These are phyloP conservation scores for Hemileccinum rubropunctum DNA, from an alignment of 768 basidiomycete genomes.

Conservation along the genomic window DNA sequence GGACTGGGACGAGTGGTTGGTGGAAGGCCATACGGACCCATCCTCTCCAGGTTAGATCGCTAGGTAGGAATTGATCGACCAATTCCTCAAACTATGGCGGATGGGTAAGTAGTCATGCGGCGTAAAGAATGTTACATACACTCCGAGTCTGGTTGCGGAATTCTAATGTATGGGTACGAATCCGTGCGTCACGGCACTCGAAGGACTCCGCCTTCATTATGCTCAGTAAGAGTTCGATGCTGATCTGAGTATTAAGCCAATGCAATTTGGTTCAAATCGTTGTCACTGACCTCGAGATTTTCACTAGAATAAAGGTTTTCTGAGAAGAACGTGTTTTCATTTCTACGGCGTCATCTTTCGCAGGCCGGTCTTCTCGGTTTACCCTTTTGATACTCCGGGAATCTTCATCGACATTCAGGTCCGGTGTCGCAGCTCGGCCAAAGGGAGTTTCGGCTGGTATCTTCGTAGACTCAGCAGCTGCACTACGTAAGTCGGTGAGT, in stretches of 20 bases:
- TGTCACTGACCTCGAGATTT: constrained; percentile 58
- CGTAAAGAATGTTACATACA: constrained; percentile 42
- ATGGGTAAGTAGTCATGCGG: constrained; percentile 5
- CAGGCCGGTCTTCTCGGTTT: constrained; percentile 17
- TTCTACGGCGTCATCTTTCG: constrained; percentile 63
- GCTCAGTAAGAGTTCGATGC: constrained; percentile 70
- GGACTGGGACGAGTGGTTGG: constrained; percentile 72
- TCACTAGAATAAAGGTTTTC: constrained; percentile 81
- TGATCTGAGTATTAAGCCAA: constrained; percentile 29
- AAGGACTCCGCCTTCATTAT: constrained; percentile 84
- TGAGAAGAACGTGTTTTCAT: constrained; percentile 79
- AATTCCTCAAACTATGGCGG: constrained; percentile 67
- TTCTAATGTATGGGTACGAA: constrained; percentile 76
- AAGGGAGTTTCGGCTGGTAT: constrained; percentile 8
- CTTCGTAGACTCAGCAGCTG: constrained; percentile 36
- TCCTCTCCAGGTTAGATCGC: constrained; percentile 73
- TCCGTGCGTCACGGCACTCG: constrained; percentile 73
- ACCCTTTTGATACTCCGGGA: constrained; percentile 15
- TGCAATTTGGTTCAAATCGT: not conserved
- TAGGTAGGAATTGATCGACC: constrained; percentile 76
- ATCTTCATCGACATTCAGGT: constrained; percentile 22
- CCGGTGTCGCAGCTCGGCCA: constrained; percentile 12
- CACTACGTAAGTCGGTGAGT: constrained; percentile 62
- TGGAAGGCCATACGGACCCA: constrained; percentile 85
- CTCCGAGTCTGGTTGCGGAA: constrained; percentile 84